Percentiles rank a stretch among this genome's conserved stretches.
These are phyloP conservation scores for Ammopiptanthus mongolicus DNA, from an alignment of 306 rosid genomes.

Conservation along the genomic window DNA sequence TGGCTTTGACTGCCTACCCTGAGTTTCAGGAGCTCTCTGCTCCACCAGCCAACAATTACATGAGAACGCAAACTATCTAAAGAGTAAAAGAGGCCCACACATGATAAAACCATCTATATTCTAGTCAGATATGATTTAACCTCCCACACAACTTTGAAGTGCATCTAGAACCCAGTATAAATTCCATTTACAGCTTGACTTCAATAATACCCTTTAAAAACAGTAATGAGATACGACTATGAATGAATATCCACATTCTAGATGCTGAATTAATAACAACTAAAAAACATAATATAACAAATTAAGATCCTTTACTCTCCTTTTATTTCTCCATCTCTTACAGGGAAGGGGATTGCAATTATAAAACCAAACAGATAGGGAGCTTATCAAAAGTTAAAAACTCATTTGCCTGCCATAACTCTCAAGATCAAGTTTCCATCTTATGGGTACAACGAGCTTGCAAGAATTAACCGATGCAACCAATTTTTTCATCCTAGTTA, in stretches of 20 bases:
- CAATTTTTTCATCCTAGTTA: background rate
- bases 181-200: too few species aligned
- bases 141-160: background rate
- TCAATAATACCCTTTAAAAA: too few species aligned
- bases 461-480: background rate
- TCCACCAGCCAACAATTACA: constrained; percentile 21
- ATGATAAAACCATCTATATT: background rate
- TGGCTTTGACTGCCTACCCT: constrained; percentile 41
- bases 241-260: background rate
- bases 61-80: constrained; percentile 1
- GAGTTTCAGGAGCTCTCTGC: constrained; percentile 55
- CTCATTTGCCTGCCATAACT: background rate
- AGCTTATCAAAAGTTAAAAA: background rate
- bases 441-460: background rate
- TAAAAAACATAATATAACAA: background rate
- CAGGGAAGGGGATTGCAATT: background rate
- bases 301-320: background rate
- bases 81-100: constrained; percentile 1
- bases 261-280: background rate
- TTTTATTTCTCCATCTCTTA: background rate
- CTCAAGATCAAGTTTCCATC: background rate
- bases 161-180: background rate
- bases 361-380: background rate
- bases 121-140: background rate
- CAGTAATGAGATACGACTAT: too few species aligned